These are phyloP conservation scores for Pseudocercospora musae DNA, from an alignment of 2,329 filamentous ascomycete species.

Conservation along the genomic window DNA sequence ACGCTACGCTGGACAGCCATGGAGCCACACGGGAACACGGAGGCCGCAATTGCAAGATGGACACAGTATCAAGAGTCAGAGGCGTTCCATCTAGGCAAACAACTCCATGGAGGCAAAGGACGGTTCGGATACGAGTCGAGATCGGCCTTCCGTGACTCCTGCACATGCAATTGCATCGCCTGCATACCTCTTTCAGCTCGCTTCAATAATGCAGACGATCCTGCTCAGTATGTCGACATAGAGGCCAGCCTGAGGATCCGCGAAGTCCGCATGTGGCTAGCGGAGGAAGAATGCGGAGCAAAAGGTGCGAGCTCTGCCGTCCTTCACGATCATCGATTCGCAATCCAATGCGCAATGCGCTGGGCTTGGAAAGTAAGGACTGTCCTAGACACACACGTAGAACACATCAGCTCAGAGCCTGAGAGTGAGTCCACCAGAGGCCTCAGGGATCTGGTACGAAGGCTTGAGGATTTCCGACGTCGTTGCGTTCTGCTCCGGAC, in stretches of 20 bases:
- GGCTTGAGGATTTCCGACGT: too few relatives aligned
- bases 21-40: background rate
- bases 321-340: background rate
- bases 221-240: background rate
- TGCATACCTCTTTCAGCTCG: background rate
- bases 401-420: too few relatives aligned
- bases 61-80: background rate
- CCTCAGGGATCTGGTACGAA: too few relatives aligned
- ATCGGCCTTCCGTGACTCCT: background rate
- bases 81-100: background rate
- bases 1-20: background rate
- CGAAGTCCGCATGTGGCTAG: background rate
- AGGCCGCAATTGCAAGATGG: background rate
- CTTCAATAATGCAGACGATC: background rate
- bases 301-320: background rate
- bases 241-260: background rate
- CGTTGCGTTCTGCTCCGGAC: too few relatives aligned
- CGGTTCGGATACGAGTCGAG: background rate
- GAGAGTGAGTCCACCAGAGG: too few relatives aligned
- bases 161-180: background rate
- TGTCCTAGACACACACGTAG: too few relatives aligned
- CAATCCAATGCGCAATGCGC: too few relatives aligned
- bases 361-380: background rate
- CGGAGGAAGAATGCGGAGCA: background rate
- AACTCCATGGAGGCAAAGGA: background rate